Evolutionary conservation across 1,284 basidiomycete species (phyloP), one percentile per base, ranked within the genome.

Genomic region (Microbotryum lychnidis-dioicae): DNA sequence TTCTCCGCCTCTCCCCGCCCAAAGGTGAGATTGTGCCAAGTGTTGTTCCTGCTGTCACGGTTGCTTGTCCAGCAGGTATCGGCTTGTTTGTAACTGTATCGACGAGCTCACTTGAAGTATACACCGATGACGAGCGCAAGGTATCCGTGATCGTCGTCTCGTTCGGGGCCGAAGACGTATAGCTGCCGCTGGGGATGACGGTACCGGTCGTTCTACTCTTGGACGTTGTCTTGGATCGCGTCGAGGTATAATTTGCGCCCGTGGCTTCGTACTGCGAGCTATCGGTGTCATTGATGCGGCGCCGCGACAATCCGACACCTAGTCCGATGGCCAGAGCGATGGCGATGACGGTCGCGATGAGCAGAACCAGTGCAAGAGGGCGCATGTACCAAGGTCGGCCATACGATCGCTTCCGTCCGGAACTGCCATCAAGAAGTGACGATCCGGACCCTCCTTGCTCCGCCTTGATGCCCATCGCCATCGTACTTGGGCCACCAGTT

Each of bases 291-390:
- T 12, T n/a, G 27, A 10, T 47, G 31, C 18, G 44, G 27, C 21
- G 44, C 45, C 31, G 54, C 42, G 60, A 57, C 12, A 68, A 25
- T 6, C 66, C 66, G 45, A 68, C 64, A 21, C 66, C 66, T 9
- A 68, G 57, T 1, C 66, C 66, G 25, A 68, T 54, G 25, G 66
- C 66, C 45, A 68, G 64, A 14, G 66, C 66, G 25, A 63, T 44
- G 37, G 60, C 61, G 18, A 45, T 10, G 37, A 68, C 44, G 57
- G 63, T 49, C 14, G 25, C 60, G n/a, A 37, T 27, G 25, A 67
- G 56, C 50, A 61, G 48, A 16, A 46, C 21, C 21, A 68, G 54
- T 3, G 64, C 56, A 4, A 65, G 44, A 1, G 63, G 63, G 14
- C 66, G 57, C 31, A 68, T 45, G 62, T 59, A 65, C 66, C 66